Evolutionary conservation across 2,329 filamentous ascomycete genomes (phyloP).

Genomic region (Pseudocercospora eumusae): DNA sequence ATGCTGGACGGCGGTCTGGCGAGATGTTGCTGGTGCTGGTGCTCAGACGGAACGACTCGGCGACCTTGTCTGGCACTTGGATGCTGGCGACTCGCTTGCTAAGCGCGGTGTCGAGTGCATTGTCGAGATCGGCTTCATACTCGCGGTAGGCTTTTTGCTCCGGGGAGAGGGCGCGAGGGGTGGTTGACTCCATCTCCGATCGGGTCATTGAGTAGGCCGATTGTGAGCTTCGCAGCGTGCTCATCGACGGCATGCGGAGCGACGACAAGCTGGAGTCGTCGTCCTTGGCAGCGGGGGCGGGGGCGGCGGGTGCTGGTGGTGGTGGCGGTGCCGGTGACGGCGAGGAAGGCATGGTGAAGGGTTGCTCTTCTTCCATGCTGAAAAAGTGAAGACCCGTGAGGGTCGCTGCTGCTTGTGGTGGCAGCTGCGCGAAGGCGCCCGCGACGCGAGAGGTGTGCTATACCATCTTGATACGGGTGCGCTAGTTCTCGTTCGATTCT

Average conservation of each 20-base stretch:
- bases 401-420: background rate
- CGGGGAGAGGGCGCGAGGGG: conserved; percentile 17
- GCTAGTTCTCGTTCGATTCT: too few species aligned
- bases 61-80: conserved; percentile 19
- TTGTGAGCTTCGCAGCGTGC: conserved; percentile 11
- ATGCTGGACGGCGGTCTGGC: conserved; percentile 19
- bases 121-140: conserved; percentile 18
- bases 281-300: background rate
- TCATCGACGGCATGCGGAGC: conserved; percentile 15
- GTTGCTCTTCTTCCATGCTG: background rate
- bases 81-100: conserved; percentile 17
- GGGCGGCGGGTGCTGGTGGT: background rate
- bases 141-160: conserved; percentile 18
- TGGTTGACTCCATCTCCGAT: conserved; percentile 16
- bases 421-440: background rate
- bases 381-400: background rate
- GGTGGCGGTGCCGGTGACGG: background rate
- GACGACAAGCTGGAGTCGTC: conserved; percentile 5
- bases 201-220: conserved; percentile 12
- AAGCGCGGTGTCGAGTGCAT: conserved; percentile 17
- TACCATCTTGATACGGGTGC: background rate
- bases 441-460: background rate
- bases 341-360: conserved; percentile 2
- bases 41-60: conserved; percentile 19
- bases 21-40: conserved; percentile 18